These are phyloP conservation scores for Tulasnella calospora DNA, from an alignment of 768 basidiomycete genomes.

Conservation along the genomic window DNA sequence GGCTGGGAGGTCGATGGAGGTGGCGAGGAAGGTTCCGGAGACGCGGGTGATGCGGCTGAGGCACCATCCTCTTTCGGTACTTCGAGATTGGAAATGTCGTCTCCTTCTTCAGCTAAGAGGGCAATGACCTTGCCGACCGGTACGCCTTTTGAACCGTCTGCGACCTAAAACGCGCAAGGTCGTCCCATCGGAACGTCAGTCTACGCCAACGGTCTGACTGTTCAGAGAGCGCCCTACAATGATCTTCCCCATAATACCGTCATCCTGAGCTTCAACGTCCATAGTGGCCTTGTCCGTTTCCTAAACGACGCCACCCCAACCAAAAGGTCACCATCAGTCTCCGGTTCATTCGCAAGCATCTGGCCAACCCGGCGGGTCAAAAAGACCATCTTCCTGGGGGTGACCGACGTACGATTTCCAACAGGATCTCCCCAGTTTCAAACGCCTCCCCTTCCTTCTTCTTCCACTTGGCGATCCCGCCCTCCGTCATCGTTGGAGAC, in stretches of 20 bases:
- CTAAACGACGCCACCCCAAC: constrained; percentile 40
- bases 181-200: constrained; percentile 1
- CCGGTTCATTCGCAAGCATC: neutral
- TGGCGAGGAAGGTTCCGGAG: constrained; percentile 23
- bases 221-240: constrained; percentile 52
- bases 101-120: constrained; percentile 90
- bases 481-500: constrained; percentile 96
- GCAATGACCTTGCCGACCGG: constrained; percentile 87
- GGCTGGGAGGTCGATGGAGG: constrained; percentile 21
- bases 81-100: constrained; percentile 84
- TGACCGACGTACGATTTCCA: constrained; percentile 74
- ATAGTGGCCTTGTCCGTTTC: constrained; percentile 96
- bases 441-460: constrained; percentile 79
- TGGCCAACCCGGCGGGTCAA: no score
- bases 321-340: neutral
- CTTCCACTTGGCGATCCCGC: constrained; percentile 88
- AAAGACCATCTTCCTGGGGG: no score
- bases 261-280: constrained; percentile 97
- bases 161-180: no score
- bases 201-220: neutral
- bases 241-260: constrained; percentile 91
- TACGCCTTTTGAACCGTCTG: constrained; percentile 78
- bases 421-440: constrained; percentile 71
- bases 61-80: constrained; percentile 43
- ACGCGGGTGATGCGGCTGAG: constrained; percentile 34